Evolutionary conservation across 2,329 filamentous ascomycete genomes (phyloP).

Genomic region (Lizonia empirigonia): DNA sequence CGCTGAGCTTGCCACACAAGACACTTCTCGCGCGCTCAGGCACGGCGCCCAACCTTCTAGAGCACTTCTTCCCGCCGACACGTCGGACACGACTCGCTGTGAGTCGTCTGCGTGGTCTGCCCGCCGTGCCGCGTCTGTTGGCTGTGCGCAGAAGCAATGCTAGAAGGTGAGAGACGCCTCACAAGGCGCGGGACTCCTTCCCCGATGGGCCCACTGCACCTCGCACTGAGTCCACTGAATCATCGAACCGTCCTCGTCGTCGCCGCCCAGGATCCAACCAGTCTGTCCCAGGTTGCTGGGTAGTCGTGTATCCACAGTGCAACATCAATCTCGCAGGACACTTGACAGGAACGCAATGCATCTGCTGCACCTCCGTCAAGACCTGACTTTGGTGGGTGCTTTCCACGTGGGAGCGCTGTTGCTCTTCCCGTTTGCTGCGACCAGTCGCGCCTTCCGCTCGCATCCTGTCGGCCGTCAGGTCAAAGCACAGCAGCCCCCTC

Average conservation of each 20-base stretch:
- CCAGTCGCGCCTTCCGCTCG: conserved; percentile 14
- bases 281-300: conserved; percentile 40
- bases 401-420: conserved; percentile 16
- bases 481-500: conserved; percentile 5
- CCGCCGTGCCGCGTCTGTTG: conserved; percentile 32
- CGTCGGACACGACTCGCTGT: conserved; percentile 23
- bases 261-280: conserved; percentile 17
- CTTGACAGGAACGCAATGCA: conserved; percentile 12
- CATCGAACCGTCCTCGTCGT: conserved; percentile 7
- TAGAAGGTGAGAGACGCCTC: conserved; percentile 30
- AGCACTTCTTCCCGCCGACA: conserved; percentile 12
- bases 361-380: not conserved
- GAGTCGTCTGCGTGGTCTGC: conserved; percentile 18
- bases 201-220: conserved; percentile 37
- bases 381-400: conserved; percentile 11
- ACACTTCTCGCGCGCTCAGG: conserved; percentile 13
- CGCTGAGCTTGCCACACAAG: conserved; percentile 1
- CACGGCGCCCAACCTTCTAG: conserved; percentile 8
- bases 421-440: conserved; percentile 4
- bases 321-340: conserved; percentile 7
- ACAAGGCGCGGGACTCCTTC: conserved; percentile 39
- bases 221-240: conserved; percentile 22
- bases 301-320: conserved; percentile 23
- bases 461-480: conserved; percentile 4
- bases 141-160: conserved; percentile 38